Base-by-base conservation (phyloP, 148 eudicot genomes). In the Silene uniflora region DNA sequence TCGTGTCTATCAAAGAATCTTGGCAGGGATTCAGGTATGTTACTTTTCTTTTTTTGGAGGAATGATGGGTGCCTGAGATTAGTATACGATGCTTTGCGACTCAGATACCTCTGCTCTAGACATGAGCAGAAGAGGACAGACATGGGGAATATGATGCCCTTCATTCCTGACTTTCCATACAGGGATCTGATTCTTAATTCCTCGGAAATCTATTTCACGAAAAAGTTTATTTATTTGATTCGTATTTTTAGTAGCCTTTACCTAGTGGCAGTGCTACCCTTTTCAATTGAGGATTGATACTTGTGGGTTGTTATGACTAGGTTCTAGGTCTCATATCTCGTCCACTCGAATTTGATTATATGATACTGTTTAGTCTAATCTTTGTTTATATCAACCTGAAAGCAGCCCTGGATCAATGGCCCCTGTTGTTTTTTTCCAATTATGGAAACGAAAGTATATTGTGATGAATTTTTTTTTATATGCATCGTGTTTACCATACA, bases 51-150 rank as follows among this genome's bases (percentile, higher is more conserved):
- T 35, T 39, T 17, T 35, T 67, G 52, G 49, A 39, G 70, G 22
- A 67, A 10, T 32, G 19, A 35, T n/a, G 70, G 22, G 8, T 35
- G 17, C 47, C 69, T 67, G 22, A 35, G 21, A 67, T 35, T 10
- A 62, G 47, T 17, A 35, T 39, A 39, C 10, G 22, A 67, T 67
- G 70, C 70, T 67, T 67, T 67, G 23, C 70, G 49, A 67, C 21
- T 18, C 44, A 65, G 32, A 65, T 65, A 39, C 69, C 27, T 65
- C 13, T 12, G 16, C 21, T 27, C 29, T 65, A 4, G 13, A 29
- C 69, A 65, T 65, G 69, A 65, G 32, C 69, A 5, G 19, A 65
- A 27, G 24, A 39, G n/a, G 49, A 39, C 42, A 35, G 70, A 67
- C 11, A 39, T 5, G 22, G 22, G 52, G 44, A 7, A 61, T 21